Percentiles rank a stretch among this genome's conserved stretches.
These are phyloP conservation scores for Kwoniella bestiolae DNA, from an alignment of 768 basidiomycete species.

Conservation along the genomic window DNA sequence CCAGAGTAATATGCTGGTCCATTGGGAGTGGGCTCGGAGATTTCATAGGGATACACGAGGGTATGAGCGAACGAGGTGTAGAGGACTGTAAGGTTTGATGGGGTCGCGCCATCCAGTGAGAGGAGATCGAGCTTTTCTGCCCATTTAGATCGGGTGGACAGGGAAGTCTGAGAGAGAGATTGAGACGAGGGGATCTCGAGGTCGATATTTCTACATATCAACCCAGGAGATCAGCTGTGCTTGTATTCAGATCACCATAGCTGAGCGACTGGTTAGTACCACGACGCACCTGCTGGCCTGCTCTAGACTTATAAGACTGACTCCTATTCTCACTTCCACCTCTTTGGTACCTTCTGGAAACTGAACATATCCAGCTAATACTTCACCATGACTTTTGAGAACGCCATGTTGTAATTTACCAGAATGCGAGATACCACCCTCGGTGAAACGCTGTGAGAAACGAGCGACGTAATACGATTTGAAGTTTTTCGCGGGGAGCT, in stretches of 20 bases:
- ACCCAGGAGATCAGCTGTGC: no score
- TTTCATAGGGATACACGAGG: constrained; percentile 74
- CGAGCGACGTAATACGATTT: constrained; percentile 62
- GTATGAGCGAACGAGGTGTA: constrained; percentile 64
- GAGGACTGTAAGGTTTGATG: constrained; percentile 61
- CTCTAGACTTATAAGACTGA: constrained; percentile 74
- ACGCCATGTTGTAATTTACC: constrained; percentile 57
- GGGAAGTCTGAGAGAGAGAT: constrained; percentile 64
- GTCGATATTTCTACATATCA: constrained; percentile 60
- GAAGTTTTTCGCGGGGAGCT: constrained; percentile 54
- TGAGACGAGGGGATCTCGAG: constrained; percentile 62
- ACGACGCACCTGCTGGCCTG: constrained; percentile 63
- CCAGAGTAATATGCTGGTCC: constrained; percentile 70
- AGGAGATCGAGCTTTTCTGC: constrained; percentile 65
- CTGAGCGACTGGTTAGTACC: no score
- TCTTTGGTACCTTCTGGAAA: constrained; percentile 50
- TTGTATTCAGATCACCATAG: no score
- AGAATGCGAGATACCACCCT: constrained; percentile 64
- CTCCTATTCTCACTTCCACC: constrained; percentile 68
- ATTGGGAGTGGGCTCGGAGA: constrained; percentile 62
- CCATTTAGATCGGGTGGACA: constrained; percentile 64
- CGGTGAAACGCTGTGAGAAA: constrained; percentile 58
- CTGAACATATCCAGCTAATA: constrained; percentile 61
- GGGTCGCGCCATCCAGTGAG: constrained; percentile 62
- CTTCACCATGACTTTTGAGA: constrained; percentile 59